Evolutionary conservation across 192 early-diverging fungal genomes (phyloP).

Genomic region (Mortierella hygrophila): DNA sequence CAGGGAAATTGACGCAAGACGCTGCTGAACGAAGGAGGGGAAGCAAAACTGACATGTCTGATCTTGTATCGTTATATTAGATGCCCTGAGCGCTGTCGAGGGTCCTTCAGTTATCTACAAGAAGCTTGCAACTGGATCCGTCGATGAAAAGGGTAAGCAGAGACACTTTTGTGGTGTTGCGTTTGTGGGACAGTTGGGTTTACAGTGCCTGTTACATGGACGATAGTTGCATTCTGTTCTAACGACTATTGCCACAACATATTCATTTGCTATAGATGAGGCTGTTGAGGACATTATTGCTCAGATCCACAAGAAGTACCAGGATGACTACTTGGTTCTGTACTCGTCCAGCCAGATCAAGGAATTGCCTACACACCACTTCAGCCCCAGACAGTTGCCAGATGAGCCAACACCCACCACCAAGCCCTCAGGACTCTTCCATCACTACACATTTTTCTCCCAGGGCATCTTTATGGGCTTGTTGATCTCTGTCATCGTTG

Average conservation of each 20-base stretch:
- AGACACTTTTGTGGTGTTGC: too few relatives aligned
- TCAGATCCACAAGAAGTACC: conserved; percentile 18
- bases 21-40: too few relatives aligned
- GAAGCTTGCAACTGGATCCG: conserved; percentile 26
- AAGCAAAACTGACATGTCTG: neutral
- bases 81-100: conserved; percentile 8
- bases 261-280: conserved; percentile 9
- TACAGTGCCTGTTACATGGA: neutral
- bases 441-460: conserved; percentile 50
- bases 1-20: neutral
- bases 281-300: conserved; percentile 16
- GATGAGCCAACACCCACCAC: conserved; percentile 29
- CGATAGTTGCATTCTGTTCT: neutral
- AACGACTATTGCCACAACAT: neutral
- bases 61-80: conserved; percentile 3
- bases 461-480: conserved; percentile 55
- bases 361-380: conserved; percentile 20
- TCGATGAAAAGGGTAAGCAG: conserved; percentile 28
- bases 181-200: neutral
- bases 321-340: conserved; percentile 41
- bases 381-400: conserved; percentile 36
- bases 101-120: conserved; percentile 43
- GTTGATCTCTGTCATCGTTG: conserved; percentile 32
- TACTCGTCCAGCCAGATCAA: conserved; percentile 55
- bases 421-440: conserved; percentile 40